Base-by-base conservation (phyloP, 208 protist species). In the Angomonas ambiguus region DNA sequence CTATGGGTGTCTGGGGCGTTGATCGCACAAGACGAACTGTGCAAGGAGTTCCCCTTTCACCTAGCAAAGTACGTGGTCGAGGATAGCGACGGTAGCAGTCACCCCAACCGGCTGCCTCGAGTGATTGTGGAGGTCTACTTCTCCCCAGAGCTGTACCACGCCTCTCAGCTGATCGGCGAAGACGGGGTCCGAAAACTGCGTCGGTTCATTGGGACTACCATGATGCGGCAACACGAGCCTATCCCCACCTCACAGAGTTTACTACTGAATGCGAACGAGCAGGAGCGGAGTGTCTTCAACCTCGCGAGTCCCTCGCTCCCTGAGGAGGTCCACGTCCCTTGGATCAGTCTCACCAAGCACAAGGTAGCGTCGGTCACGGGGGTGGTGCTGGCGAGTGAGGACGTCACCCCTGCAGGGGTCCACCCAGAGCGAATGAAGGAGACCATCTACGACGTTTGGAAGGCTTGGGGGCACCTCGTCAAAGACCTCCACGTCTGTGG, bases 401-500 rank as follows among this genome's bases (percentile, higher is more conserved):
- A 48, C 13, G 30, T 34, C 20, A 53, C 30, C 20, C 41, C 69
- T 72, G 18, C 59, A 63, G 20, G 45, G 4, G 33, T 62, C 31
- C 16, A 30, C 10, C 11, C 51, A 2, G 63, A 79, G 30, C 71
- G 69, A 3, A 87, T 82, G 79, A 78, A 79, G 34, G 83, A 85
- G 55, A 83, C 79, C 0, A 71, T 95, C 20, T 48, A 56, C n/a
- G 69, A 75, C 55, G 81, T 95, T 33, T 95, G 88, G 88, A 64
- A 77, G 33, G 72, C 69, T n/a, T 95, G 88, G 88, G 88, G 88
- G 16, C 83, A 95, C 61, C 67, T 95, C 10, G 71, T 95, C 4
- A 95, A 95, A 66, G 85, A 95, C 57, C 67, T 95, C 2, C 88
- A 92, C 71, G 82, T 92, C 18, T 72, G 91, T 57, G 88, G 83